Conservation (phyloP, 345 rosid species). For the Aquilaria sinensis region DNA sequence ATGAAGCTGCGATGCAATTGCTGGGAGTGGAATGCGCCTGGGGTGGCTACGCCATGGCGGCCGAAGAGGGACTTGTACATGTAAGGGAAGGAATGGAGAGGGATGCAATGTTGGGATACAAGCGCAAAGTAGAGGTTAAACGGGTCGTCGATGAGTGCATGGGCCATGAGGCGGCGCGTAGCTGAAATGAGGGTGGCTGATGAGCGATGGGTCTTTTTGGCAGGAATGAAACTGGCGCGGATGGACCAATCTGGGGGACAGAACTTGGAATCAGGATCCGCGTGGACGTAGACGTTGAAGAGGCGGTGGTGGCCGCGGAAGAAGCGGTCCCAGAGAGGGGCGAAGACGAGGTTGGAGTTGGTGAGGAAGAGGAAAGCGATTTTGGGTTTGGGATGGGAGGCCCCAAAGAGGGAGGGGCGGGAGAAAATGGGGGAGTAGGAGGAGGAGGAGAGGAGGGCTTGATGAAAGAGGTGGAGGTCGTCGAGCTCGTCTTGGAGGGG, state of each 20-base stretch:
- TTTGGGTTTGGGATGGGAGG: slow-evolving; percentile 44
- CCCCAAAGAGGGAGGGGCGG: slow-evolving; percentile 30
- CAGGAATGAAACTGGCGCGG: slow-evolving; percentile 44
- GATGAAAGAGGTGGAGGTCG: slow-evolving; percentile 59
- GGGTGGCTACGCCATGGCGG: slow-evolving; percentile 10
- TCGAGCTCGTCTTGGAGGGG: slow-evolving; percentile 43
- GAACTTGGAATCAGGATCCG: slow-evolving; percentile 48
- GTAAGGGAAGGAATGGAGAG: slow-evolving; percentile 72
- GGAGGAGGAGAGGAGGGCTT: slow-evolving; percentile 29
- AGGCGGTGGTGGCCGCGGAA: slow-evolving; percentile 44
- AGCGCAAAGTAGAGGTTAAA: slow-evolving; percentile 76
- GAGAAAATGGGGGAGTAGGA: slow-evolving; percentile 12
- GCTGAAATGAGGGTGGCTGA: slow-evolving; percentile 75
- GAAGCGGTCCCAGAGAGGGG: slow-evolving; percentile 75
- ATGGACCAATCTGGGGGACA: slow-evolving; percentile 22
- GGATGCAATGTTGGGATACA: slow-evolving; percentile 72
- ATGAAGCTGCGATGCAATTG: slow-evolving; percentile 47
- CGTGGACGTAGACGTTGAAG: slow-evolving; percentile 75
- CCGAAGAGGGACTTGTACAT: slow-evolving; percentile 57
- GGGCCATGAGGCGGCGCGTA: slow-evolving; percentile 64
- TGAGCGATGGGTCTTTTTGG: slow-evolving; percentile 56
- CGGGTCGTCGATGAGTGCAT: slow-evolving; percentile 74
- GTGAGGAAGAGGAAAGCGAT: slow-evolving; percentile 94
- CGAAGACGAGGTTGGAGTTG: slow-evolving; percentile 69
- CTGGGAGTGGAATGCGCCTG: slow-evolving; percentile 27